Base-by-base conservation (phyloP, 768 basidiomycete species). In the Phlebiopsis flavidoalba region DNA sequence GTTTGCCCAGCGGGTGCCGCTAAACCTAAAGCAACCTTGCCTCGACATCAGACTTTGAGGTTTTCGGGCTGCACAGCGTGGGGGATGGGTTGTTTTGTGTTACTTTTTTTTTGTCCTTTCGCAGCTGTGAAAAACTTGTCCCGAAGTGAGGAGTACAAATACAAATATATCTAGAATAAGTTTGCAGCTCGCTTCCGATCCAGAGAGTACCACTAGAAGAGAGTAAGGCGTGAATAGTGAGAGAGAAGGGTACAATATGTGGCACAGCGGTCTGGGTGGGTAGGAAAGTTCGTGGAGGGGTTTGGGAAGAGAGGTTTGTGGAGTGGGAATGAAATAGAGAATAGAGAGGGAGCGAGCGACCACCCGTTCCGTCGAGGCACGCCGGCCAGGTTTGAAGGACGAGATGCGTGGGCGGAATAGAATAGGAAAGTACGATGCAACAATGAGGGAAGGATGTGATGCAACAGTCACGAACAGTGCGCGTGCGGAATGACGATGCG, bases 131-230 rank as follows among this genome's bases (percentile, higher is more conserved):
- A 17, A n/a, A 43, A 17, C 40, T 43, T 43, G 40, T 43, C 40
- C 17, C 8, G 40, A 43, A 12, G 11, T 12, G 40, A 43, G 17
- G 40, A 43, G 56, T 71, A 71, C 64, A 66, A 71, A 65, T 70
- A 70, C 69, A 71, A 50, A 58, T 57, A 65, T 62, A n/a, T 70
- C 69, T 71, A 71, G 61, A 60, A 62, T 64, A 60, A 63, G 60
- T 64, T 62, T 64, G 64, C 43, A 31, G 26, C 57, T 54, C 50
- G 63, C 57, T 50, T 55, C 62, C 57, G 43, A 49, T 60, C 59
- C 58, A 51, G 53, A 47, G 47, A 45, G 59, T 51, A 63, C n/a
- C n/a, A n/a, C 33, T 50, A 57, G 50, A 36, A 55, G 57, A 48
- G 53, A 60, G n/a, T n/a, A n/a, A 53, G 36, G 37, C 40, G 40